These are phyloP conservation scores for Moniliophthora roreri DNA, from an alignment of 1,284 basidiomycete species.

Conservation along the genomic window DNA sequence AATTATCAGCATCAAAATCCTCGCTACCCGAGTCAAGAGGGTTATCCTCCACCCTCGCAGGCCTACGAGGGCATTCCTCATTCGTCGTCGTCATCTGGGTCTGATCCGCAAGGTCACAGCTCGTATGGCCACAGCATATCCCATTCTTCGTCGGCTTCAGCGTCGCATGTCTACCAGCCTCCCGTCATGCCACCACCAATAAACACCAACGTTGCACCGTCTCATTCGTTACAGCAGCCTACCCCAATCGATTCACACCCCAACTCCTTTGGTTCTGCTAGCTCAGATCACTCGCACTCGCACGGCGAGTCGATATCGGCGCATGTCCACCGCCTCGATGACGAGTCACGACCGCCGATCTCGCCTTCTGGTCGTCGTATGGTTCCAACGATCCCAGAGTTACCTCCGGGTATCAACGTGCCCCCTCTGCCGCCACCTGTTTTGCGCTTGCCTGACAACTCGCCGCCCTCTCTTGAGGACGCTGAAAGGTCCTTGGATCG, in stretches of 20 bases:
- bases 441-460: conserved; percentile 24
- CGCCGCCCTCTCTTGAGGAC: conserved; percentile 39
- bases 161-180: too few species aligned
- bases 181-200: not conserved
- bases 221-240: not conserved
- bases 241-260: not conserved
- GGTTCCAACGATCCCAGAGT: conserved; percentile 13
- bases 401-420: conserved; percentile 19
- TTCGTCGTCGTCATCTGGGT: too few species aligned
- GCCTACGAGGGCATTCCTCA: too few species aligned
- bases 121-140: too few species aligned
- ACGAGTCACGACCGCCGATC: not conserved
- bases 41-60: not conserved
- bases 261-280: not conserved
- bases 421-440: conserved; percentile 22
- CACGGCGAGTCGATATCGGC: not conserved
- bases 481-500: conserved; percentile 52
- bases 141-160: too few species aligned
- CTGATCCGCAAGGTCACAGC: too few species aligned
- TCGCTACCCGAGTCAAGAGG: not conserved
- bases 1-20: not conserved
- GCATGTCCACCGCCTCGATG: not conserved
- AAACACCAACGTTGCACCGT: not conserved
- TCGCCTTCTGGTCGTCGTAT: conserved; percentile 14
- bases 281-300: not conserved